Conservation (phyloP, 108 stramenopile genomes). For the Asterionellopsis glacialis region DNA sequence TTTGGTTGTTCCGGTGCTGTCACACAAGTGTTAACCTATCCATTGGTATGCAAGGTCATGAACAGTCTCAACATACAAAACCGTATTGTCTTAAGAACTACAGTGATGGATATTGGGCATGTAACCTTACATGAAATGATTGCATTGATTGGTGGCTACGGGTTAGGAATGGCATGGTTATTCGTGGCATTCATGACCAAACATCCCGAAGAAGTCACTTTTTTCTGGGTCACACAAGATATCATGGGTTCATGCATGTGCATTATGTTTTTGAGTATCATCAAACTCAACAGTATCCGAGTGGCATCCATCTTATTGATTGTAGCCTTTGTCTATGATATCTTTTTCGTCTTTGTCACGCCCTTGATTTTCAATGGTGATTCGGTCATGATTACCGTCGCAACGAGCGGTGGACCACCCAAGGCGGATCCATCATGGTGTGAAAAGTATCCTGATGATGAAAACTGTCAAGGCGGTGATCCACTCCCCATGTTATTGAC, state of each 20-base stretch:
- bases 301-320: constrained; percentile 77
- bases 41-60: constrained; percentile 21
- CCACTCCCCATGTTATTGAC: constrained; percentile 88
- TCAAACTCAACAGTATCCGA: constrained; percentile 75
- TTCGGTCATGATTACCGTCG: constrained; percentile 87
- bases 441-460: constrained; percentile 85
- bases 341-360: constrained; percentile 89
- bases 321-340: constrained; percentile 85
- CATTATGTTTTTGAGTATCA: constrained; percentile 69
- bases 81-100: constrained; percentile 9
- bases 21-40: constrained; percentile 45
- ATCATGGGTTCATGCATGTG: constrained; percentile 87
- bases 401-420: constrained; percentile 57
- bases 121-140: constrained; percentile 40
- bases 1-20: constrained; percentile 59
- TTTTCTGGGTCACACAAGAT: constrained; percentile 89
- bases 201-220: constrained; percentile 42
- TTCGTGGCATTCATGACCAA: constrained; percentile 44
- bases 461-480: constrained; percentile 68
- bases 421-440: constrained; percentile 70
- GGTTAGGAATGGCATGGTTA: constrained; percentile 43
- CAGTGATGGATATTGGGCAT: constrained; percentile 35
- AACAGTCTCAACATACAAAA: constrained; percentile 5
- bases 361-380: constrained; percentile 69
- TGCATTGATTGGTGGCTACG: constrained; percentile 24